Evolutionary conservation across 805 yeast species (phyloP).

Genomic region (Clavispora vitiphila): DNA sequence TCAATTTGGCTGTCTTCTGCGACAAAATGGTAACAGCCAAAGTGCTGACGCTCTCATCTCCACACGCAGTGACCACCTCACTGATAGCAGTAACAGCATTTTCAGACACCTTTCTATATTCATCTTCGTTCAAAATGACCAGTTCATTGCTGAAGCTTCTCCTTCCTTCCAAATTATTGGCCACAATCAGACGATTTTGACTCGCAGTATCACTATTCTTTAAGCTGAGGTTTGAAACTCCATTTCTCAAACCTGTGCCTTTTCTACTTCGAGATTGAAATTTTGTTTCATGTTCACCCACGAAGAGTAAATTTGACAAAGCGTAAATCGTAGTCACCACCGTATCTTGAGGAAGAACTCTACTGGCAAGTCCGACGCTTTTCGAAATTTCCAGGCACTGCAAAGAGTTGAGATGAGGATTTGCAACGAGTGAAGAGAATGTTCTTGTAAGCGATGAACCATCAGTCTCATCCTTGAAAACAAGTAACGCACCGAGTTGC

Average conservation of each 20-base stretch:
- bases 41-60: slow-evolving; percentile 68
- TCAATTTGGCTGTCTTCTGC: slow-evolving; percentile 57
- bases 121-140: slow-evolving; percentile 24
- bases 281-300: slow-evolving; percentile 39
- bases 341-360: slow-evolving; percentile 70
- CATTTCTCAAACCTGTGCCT: slow-evolving; percentile 21
- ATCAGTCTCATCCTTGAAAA: slow-evolving; percentile 34
- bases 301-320: slow-evolving; percentile 66
- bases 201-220: slow-evolving; percentile 2
- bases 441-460: slow-evolving; percentile 38
- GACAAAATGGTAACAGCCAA: slow-evolving; percentile 76
- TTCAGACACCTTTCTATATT: slow-evolving; percentile 42
- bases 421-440: slow-evolving; percentile 51
- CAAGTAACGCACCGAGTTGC: slow-evolving; percentile 53
- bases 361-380: slow-evolving; percentile 61
- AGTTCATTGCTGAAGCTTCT: slow-evolving; percentile 3
- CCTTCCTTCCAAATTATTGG: slow-evolving; percentile 7
- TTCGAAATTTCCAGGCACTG: slow-evolving; percentile 51
- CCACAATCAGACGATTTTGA: slow-evolving; percentile 10
- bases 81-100: slow-evolving; percentile 68
- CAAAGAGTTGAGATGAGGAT: slow-evolving; percentile 43
- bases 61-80: slow-evolving; percentile 59
- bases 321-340: slow-evolving; percentile 82
- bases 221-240: slow-evolving; percentile 2
- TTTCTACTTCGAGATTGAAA: slow-evolving; percentile 23